phyloP scores from a whole-genome alignment of 495 filamentous ascomycete genomes.

The Daldinia decipiens region DNA sequence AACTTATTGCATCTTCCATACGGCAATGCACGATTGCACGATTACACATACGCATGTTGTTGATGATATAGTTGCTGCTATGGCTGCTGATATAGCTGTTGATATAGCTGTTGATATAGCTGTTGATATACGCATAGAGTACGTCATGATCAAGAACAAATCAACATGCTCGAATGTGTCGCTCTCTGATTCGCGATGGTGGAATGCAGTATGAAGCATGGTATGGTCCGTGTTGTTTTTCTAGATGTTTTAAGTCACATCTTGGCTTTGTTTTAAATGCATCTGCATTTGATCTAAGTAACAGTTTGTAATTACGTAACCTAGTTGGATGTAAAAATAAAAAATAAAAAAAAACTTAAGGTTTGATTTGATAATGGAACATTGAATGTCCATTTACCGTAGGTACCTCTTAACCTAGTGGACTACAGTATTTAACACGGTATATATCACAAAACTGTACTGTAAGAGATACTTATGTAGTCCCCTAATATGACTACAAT shows the following conservation, averaged over 20 bases:
- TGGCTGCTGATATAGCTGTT: too few relatives aligned
- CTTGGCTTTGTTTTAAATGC: conserved; percentile 37
- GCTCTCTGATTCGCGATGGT: conserved; percentile 32
- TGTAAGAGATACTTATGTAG: background rate
- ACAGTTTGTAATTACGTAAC: background rate
- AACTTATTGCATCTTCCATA: background rate
- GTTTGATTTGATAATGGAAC: background rate
- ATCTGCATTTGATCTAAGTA: background rate
- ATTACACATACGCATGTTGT: too few relatives aligned
- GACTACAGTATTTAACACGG: background rate
- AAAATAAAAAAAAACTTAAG: conserved; percentile 1
- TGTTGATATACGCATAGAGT: background rate
- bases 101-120: too few relatives aligned
- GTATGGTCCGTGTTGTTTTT: background rate
- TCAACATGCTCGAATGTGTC: conserved; percentile 27
- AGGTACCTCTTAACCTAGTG: too few relatives aligned
- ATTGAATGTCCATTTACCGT: background rate
- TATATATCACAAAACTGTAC: background rate
- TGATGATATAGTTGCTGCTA: too few relatives aligned
- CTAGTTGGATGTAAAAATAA: background rate
- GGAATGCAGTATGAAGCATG: conserved; percentile 4
- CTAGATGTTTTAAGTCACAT: conserved; percentile 4
- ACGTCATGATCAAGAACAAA: conserved; percentile 14
- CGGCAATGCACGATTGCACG: background rate
- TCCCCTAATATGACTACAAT: too few relatives aligned